A percentile compares a stretch with the other conserved stretches of the same genome.
phyloP scores from a whole-genome alignment of 495 filamentous ascomycete species.

The Penicillium alfredii region DNA sequence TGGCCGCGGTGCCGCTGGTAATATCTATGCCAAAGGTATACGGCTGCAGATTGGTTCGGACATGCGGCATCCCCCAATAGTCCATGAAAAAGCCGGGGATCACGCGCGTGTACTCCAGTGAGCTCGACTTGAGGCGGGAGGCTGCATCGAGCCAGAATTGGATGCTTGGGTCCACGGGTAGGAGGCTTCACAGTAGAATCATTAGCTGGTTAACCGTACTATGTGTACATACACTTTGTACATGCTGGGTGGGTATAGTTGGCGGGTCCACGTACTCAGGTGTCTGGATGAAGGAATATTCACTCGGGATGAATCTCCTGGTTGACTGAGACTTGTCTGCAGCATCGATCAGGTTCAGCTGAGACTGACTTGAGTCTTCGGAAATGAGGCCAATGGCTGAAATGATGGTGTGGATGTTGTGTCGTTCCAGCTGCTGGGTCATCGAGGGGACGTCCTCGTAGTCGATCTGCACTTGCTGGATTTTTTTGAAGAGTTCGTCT shows the following conservation, averaged over 20 bases:
- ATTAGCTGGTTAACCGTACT: too few species aligned
- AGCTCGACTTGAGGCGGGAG: conserved; percentile 16
- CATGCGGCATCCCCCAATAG: conserved; percentile 46
- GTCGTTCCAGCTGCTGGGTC: conserved; percentile 34
- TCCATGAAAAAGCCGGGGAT: conserved; percentile 51
- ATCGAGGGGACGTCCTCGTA: conserved; percentile 38
- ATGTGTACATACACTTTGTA: too few species aligned
- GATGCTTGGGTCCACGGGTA: conserved; percentile 32
- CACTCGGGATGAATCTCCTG: conserved; percentile 45
- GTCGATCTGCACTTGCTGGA: conserved; percentile 27
- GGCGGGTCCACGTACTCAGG: conserved; percentile 30
- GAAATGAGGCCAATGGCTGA: conserved; percentile 39
- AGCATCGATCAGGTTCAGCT: conserved; percentile 45
- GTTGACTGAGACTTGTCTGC: conserved; percentile 40
- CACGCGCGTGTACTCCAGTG: conserved; percentile 45
- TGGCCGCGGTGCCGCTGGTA: conserved; percentile 37
- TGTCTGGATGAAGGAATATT: conserved; percentile 41
- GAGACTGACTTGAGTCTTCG: conserved; percentile 28
- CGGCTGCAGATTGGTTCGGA: conserved; percentile 36
- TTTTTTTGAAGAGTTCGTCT: conserved; percentile 1
- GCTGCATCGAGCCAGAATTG: conserved; percentile 32
- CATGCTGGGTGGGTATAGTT: too few species aligned
- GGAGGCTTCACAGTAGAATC: conserved; percentile 14
- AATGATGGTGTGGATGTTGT: conserved; percentile 48
- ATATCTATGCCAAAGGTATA: conserved; percentile 44